Conservation (phyloP, 2,329 filamentous ascomycete genomes). For the Cercospora janseana region DNA sequence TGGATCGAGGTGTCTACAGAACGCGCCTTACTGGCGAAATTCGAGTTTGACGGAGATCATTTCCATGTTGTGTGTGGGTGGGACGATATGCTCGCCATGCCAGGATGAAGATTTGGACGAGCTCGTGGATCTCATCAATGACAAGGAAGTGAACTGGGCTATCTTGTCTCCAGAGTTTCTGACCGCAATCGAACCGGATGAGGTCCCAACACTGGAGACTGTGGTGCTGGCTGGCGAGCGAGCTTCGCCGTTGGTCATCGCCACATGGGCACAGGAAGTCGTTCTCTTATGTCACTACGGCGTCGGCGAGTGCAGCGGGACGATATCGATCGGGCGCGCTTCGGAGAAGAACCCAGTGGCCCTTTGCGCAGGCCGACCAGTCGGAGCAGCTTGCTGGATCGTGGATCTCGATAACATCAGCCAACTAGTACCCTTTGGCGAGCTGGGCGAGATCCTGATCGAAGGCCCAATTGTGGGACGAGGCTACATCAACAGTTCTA, state of each 20-base stretch:
- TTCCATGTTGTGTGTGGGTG: neutral
- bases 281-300: neutral
- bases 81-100: neutral
- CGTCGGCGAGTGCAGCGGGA: constrained; percentile 1
- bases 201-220: constrained; percentile 2
- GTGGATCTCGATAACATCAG: neutral
- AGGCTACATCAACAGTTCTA: constrained; percentile 41
- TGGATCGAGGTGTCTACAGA: neutral
- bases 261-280: neutral
- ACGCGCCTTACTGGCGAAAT: neutral
- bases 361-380: neutral
- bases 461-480: constrained; percentile 46
- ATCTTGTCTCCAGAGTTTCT: neutral
- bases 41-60: neutral
- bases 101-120: neutral
- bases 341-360: neutral
- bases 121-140: neutral
- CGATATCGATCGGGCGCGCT: neutral
- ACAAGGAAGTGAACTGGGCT: neutral
- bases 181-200: neutral
- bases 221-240: neutral
- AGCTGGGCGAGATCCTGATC: constrained; percentile 45
- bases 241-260: neutral
- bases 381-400: neutral
- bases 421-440: constrained; percentile 12